Base-by-base conservation (phyloP, 1,139 yeast species). In the Pichia sp. region DNA sequence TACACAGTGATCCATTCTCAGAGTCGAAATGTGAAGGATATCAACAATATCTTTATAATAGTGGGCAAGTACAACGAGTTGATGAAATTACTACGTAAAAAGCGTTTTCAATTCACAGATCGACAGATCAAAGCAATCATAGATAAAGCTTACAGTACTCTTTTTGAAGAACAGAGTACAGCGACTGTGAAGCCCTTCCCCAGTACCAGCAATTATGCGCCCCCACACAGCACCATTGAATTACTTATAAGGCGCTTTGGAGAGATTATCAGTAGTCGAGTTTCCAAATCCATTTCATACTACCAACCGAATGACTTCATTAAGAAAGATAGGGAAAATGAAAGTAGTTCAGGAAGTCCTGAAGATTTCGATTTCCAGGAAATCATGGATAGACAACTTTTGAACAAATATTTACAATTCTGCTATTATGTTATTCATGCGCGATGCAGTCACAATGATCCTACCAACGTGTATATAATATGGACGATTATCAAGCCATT, bases 401-500 rank as follows among this genome's bases (percentile, higher is more conserved):
- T 50, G n/a, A 48, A 49, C 11, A 42, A 39, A 18, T 55, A 51
- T 32, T 38, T 54, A 22, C 41, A 43, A 14, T 49, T 49, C 32
- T 45, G 53, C 30, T 58, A 58, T 32, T 27, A 37, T 16, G 35
- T 46, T 29, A 52, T 58, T 11, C 51, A 48, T 27, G 42, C 47
- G 12, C 41, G 53, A 25, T 40, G 50, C 12, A 9, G 27, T 1
- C 21, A 33, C 13, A 50, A 53, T 27, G 60, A 58, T 39, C 40
- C 50, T 8, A 48, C 48, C 6, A 28, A 46, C 2, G 53, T 57
- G 3, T 56, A 46, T 32, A 34, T 29, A 8, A 41, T 46, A 5
- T 57, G 61, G 61, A 31, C 24, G 11, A 20, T 44, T 4, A 49
- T 56, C 14, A 41, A 45, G n/a, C 53, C 56, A 5, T 52, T 55